phyloP scores from a whole-genome alignment of 805 yeast genomes.

The Saccharomycopsis sp. region DNA sequence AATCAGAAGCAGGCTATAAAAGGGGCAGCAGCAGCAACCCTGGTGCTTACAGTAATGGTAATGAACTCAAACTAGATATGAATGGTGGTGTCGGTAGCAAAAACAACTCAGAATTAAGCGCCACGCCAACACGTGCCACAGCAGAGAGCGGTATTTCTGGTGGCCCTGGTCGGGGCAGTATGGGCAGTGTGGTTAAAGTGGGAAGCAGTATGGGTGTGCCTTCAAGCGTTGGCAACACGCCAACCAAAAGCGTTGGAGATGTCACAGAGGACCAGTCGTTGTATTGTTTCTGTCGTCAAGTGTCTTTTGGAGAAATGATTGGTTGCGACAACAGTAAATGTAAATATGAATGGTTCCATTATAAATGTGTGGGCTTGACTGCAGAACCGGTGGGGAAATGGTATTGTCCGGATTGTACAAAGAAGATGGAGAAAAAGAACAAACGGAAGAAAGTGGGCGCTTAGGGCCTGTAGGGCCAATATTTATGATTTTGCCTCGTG shows the following conservation, averaged over 20 bases:
- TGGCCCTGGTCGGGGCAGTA: slow-evolving; percentile 5
- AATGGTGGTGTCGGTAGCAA: slow-evolving; percentile 16
- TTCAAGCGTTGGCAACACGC: slow-evolving; percentile 3
- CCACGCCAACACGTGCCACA: slow-evolving; percentile 19
- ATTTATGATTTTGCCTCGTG: too few relatives aligned
- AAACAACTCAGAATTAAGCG: neutral
- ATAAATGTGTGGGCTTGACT: slow-evolving; percentile 84
- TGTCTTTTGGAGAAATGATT: slow-evolving; percentile 92
- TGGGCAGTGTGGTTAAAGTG: neutral
- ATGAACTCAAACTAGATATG: neutral
- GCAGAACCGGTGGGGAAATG: slow-evolving; percentile 89
- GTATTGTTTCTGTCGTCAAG: slow-evolving; percentile 85
- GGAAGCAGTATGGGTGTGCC: slow-evolving; percentile 2
- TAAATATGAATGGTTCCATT: slow-evolving; percentile 43
- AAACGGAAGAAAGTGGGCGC: slow-evolving; percentile 19
- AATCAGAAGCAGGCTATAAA: neutral
- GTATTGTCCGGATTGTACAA: slow-evolving; percentile 84
- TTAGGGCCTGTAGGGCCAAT: neutral
- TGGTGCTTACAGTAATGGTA: slow-evolving; percentile 3
- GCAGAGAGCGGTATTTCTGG: slow-evolving; percentile 9
- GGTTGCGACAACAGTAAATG: slow-evolving; percentile 92
- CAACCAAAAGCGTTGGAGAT: slow-evolving; percentile 11
- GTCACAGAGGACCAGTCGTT: slow-evolving; percentile 19
- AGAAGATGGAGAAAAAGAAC: slow-evolving; percentile 30
- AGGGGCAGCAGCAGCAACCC: too few relatives aligned